Evolutionary conservation across 2,329 filamentous ascomycete genomes (phyloP).

Genomic region (Fusarium palustre): DNA sequence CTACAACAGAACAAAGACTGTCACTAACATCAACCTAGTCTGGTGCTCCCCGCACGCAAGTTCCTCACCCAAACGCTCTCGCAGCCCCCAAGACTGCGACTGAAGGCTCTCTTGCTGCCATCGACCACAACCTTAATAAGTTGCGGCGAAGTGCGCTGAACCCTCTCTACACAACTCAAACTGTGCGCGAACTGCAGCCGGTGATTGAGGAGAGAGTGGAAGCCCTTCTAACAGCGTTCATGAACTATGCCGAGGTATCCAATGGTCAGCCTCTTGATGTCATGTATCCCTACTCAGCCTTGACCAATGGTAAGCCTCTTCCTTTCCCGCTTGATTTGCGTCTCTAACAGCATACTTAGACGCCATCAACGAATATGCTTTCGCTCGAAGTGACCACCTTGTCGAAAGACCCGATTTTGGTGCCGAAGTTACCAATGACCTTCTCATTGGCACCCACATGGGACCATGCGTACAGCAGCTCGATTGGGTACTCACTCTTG

Average conservation of each 20-base stretch:
- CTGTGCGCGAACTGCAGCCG: constrained; percentile 54
- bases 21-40: constrained; percentile 46
- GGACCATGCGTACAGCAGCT: constrained; percentile 54
- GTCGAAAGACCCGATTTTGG: constrained; percentile 53
- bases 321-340: background rate
- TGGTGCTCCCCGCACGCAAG: constrained; percentile 50
- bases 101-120: constrained; percentile 53
- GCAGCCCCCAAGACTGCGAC: constrained; percentile 33
- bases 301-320: constrained; percentile 51
- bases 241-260: constrained; percentile 45
- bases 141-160: constrained; percentile 52
- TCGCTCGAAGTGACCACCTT: constrained; percentile 52
- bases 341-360: constrained; percentile 42
- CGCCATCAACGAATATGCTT: constrained; percentile 56
- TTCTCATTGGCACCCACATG: constrained; percentile 54
- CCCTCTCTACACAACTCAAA: constrained; percentile 54
- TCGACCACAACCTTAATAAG: constrained; percentile 51
- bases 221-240: constrained; percentile 50
- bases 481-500: constrained; percentile 51
- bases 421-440: constrained; percentile 51
- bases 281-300: constrained; percentile 55
- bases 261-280: constrained; percentile 50
- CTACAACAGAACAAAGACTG: background rate
- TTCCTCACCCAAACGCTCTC: constrained; percentile 28
- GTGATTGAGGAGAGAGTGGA: constrained; percentile 53